Evolutionary conservation across 495 filamentous ascomycete species (phyloP).

Genomic region (Ascodesmis nigricans): DNA sequence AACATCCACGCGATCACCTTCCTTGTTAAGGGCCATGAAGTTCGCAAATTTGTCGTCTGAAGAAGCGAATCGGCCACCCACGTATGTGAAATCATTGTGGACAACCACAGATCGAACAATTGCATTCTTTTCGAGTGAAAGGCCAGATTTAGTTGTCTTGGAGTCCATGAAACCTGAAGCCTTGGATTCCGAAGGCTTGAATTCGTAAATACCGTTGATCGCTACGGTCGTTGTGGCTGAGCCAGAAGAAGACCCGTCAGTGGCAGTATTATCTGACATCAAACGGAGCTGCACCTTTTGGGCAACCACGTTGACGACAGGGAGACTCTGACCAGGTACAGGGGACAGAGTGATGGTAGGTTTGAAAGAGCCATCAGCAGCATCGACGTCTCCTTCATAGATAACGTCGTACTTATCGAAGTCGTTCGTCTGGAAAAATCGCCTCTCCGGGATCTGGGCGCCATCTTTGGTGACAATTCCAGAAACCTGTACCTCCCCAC

Average conservation of each 20-base stretch:
- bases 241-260: constrained; percentile 2
- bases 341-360: constrained; percentile 64
- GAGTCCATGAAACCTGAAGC: constrained; percentile 45
- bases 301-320: constrained; percentile 56
- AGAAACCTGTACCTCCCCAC: constrained; percentile 63
- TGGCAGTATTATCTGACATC: constrained; percentile 31
- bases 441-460: constrained; percentile 24
- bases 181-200: constrained; percentile 42
- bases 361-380: constrained; percentile 47
- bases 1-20: constrained; percentile 25
- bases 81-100: constrained; percentile 39
- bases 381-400: constrained; percentile 65
- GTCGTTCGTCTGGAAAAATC: constrained; percentile 69
- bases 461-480: constrained; percentile 28
- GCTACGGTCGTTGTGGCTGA: no score
- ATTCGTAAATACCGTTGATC: constrained; percentile 84
- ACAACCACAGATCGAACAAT: constrained; percentile 40
- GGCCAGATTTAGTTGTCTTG: constrained; percentile 48
- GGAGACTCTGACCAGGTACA: constrained; percentile 34
- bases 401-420: constrained; percentile 88
- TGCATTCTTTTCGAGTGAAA: constrained; percentile 39
- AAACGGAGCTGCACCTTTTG: constrained; percentile 62
- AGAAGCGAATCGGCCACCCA: constrained; percentile 68
- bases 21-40: constrained; percentile 52
- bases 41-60: constrained; percentile 28